Evolutionary conservation across 441 rosid genomes (phyloP).

Genomic region (Jatropha podagrica): DNA sequence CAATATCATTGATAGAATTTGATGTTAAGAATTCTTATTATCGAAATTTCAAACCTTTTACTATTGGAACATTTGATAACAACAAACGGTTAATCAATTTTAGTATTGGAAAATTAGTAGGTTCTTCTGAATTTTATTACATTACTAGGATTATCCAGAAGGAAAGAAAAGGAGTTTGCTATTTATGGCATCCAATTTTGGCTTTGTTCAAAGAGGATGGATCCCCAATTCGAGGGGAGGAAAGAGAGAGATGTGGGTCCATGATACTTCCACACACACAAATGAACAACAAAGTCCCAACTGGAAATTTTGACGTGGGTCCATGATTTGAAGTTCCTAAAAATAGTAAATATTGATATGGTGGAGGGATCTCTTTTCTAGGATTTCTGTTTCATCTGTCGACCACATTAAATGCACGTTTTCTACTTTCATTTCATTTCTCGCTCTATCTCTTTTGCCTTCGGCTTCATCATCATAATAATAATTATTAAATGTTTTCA

Average conservation of each 20-base stretch:
- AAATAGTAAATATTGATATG: slow-evolving; percentile 9
- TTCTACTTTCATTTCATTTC: not conserved
- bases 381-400: slow-evolving; percentile 14
- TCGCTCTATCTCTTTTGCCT: no score
- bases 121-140: no score
- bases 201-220: not conserved
- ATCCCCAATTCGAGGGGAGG: slow-evolving; percentile 2
- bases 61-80: no score
- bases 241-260: no score
- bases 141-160: no score
- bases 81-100: no score
- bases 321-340: slow-evolving; percentile 14
- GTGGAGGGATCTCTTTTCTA: slow-evolving; percentile 10
- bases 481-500: no score
- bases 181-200: not conserved
- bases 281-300: not conserved
- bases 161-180: not conserved
- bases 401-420: slow-evolving; percentile 1
- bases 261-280: no score
- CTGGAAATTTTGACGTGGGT: not conserved
- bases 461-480: not conserved
- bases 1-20: no score
- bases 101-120: no score
- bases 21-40: no score
- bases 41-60: no score